A percentile compares a stretch with the other conserved stretches of the same genome.
Evolutionary conservation across 2,329 filamentous ascomycete genomes (phyloP).

Genomic region (Cladosporium sp.): DNA sequence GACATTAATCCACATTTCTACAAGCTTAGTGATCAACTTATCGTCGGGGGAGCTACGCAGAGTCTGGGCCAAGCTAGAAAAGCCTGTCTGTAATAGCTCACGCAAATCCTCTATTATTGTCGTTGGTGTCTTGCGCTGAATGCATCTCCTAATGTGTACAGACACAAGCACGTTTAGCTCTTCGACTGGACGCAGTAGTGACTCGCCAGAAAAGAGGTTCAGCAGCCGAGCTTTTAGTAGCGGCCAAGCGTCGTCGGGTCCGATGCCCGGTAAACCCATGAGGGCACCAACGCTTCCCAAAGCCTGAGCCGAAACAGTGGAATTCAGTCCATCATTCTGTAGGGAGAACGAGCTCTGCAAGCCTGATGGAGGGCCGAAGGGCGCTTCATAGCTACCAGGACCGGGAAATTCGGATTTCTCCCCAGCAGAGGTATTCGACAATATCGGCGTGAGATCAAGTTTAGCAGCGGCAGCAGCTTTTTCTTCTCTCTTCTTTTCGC

Average conservation of each 20-base stretch:
- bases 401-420: conserved; percentile 26
- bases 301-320: conserved; percentile 38
- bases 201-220: conserved; percentile 78
- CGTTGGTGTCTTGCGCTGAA: conserved; percentile 70
- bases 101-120: conserved; percentile 74
- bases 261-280: conserved; percentile 51
- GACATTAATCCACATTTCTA: conserved; percentile 91
- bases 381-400: conserved; percentile 23
- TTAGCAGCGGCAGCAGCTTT: conserved; percentile 46
- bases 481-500: conserved; percentile 68
- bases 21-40: conserved; percentile 81
- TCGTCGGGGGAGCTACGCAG: conserved; percentile 79
- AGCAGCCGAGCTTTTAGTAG: conserved; percentile 74
- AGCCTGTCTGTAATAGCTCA: conserved; percentile 77
- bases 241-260: conserved; percentile 77
- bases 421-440: conserved; percentile 32
- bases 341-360: conserved; percentile 33
- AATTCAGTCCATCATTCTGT: conserved; percentile 21
- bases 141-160: conserved; percentile 75
- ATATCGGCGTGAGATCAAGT: conserved; percentile 32
- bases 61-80: conserved; percentile 80
- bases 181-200: conserved; percentile 75
- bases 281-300: conserved; percentile 47
- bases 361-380: conserved; percentile 31
- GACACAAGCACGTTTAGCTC: conserved; percentile 80